A percentile compares a stretch with the other conserved stretches of the same genome.
phyloP scores from a whole-genome alignment of 1,284 basidiomycete genomes.

The Sanguinoderma infundibulare region DNA sequence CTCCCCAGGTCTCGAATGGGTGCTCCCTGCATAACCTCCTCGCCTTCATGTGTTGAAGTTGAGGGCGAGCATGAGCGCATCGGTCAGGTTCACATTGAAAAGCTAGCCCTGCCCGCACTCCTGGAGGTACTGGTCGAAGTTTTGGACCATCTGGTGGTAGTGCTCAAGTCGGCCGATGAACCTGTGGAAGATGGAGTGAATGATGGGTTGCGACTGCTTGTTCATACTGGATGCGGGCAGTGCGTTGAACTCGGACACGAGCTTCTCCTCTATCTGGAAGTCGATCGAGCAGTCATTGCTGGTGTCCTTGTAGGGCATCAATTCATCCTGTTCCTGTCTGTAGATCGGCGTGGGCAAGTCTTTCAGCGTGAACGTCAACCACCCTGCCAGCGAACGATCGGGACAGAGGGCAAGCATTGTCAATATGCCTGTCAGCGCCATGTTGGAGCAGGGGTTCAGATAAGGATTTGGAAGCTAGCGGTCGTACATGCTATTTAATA shows the following conservation, averaged over 20 bases:
- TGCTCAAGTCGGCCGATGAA: slow-evolving; percentile 80
- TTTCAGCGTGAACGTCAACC: slow-evolving; percentile 74
- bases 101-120: slow-evolving; percentile 90
- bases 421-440: slow-evolving; percentile 85
- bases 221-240: slow-evolving; percentile 71
- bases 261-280: slow-evolving; percentile 66
- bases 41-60: slow-evolving; percentile 50
- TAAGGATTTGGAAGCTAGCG: slow-evolving; percentile 57
- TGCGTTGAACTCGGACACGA: slow-evolving; percentile 59
- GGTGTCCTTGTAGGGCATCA: slow-evolving; percentile 44
- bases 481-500: slow-evolving; percentile 61
- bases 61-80: slow-evolving; percentile 80
- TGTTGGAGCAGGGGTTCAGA: slow-evolving; percentile 56
- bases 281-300: slow-evolving; percentile 82
- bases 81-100: slow-evolving; percentile 92
- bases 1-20: too few species aligned
- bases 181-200: slow-evolving; percentile 80
- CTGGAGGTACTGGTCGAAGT: slow-evolving; percentile 85
- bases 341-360: slow-evolving; percentile 34
- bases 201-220: slow-evolving; percentile 73
- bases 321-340: slow-evolving; percentile 24
- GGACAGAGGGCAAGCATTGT: slow-evolving; percentile 83
- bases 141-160: slow-evolving; percentile 73
- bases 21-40: too few species aligned
- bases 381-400: slow-evolving; percentile 85